phyloP scores from a whole-genome alignment of 225 moss, liverwort and hornwort species.

The Pseudisothecium myosuroides region DNA sequence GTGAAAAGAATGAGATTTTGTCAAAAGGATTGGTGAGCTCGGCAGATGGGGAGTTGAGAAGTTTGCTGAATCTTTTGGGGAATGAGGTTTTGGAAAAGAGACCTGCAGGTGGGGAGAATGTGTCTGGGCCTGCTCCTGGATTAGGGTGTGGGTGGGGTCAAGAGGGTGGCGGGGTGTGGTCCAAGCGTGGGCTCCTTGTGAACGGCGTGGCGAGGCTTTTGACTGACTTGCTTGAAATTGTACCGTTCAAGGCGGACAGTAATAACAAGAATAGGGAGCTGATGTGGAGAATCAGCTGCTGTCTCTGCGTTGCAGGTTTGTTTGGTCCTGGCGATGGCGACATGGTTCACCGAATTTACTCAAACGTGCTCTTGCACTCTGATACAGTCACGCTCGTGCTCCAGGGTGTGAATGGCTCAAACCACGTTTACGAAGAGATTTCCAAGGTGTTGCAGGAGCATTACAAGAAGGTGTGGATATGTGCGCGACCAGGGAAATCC shows the following conservation, averaged over 20 bases:
- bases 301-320: slow-evolving; percentile 33
- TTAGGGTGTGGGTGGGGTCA: slow-evolving; percentile 78
- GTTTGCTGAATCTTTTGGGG: slow-evolving; percentile 16
- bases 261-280: neutral
- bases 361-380: slow-evolving; percentile 31
- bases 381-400: slow-evolving; percentile 11
- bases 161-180: slow-evolving; percentile 55
- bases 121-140: slow-evolving; percentile 66
- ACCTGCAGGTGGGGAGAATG: neutral
- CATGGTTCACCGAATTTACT: slow-evolving; percentile 17
- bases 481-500: slow-evolving; percentile 1
- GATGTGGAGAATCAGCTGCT: slow-evolving; percentile 48
- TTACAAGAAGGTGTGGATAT: slow-evolving; percentile 40
- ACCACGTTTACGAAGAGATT: neutral
- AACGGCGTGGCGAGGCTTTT: slow-evolving; percentile 41
- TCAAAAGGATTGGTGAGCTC: slow-evolving; percentile 35
- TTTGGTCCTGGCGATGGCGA: slow-evolving; percentile 42
- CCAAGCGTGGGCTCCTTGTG: slow-evolving; percentile 32
- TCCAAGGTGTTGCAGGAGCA: slow-evolving; percentile 49
- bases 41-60: slow-evolving; percentile 31
- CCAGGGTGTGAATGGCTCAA: neutral
- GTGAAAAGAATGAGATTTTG: slow-evolving; percentile 22
- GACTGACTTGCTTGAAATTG: slow-evolving; percentile 30
- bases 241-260: neutral
- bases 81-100: slow-evolving; percentile 5